Base-by-base conservation (phyloP, 805 yeast species). In the Candida yuanshanica region DNA sequence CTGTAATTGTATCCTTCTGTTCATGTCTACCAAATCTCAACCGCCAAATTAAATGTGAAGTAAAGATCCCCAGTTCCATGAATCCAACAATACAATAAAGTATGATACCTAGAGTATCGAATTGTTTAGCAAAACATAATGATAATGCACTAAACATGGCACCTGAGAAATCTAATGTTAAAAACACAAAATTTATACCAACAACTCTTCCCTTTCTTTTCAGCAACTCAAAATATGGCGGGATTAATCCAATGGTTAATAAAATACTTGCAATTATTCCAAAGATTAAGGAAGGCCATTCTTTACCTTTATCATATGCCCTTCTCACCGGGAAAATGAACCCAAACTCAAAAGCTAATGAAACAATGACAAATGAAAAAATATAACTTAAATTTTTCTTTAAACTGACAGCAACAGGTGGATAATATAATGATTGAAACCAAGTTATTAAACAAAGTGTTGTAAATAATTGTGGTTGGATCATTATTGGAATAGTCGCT, bases 401-500 rank as follows among this genome's bases (percentile, higher is more conserved):
- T 23, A 53, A 50, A 0, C 68, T 50, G 47, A 66, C 44, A 29
- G 53, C 43, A 11, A 71, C 65, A 0, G 96, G 96, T 0, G 96
- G 95, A 59, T 90, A 79, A 49, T 72, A 72, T 38, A 83, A 72
- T 5, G 77, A 64, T 70, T 93, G 89, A 23, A 69, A 59, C 72
- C 80, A 88, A 10, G 90, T 74, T 1, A 84, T 55, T 2, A 77
- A 56, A 50, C 93, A 79, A 45, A 89, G 77, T 14, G 75, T 55
- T 40, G 85, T 77, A 65, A 91, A 90, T 10, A 89, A 60, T 60
- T 84, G 89, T 0, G 98, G 97, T 63, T 91, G 98, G 24, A 91
- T 69, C 59, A 83, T 81, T 46, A 91, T 69, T 0, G 95, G 91
- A 2, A 87, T 70, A 38, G 82, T 81, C 0, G 90, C 80, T 44